phyloP scores from a whole-genome alignment of 164 flowering plant species.

The Sextonia rubra region DNA sequence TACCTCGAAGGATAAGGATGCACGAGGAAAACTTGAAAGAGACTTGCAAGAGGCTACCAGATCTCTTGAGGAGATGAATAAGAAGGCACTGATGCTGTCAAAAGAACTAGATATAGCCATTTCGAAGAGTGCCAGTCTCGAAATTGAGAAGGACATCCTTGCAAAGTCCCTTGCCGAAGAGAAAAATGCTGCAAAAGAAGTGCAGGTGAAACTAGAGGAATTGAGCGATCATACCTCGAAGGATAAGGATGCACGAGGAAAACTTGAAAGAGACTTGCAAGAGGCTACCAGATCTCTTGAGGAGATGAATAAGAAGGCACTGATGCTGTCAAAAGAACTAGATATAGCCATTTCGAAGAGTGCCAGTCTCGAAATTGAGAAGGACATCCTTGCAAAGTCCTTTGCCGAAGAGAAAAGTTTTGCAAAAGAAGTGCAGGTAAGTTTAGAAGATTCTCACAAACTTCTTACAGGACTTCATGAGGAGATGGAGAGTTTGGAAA shows the following conservation, averaged over 20 bases:
- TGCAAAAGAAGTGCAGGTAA: too few species aligned
- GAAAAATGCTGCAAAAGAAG: slow-evolving; percentile 44
- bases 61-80: slow-evolving; percentile 74
- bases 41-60: slow-evolving; percentile 71
- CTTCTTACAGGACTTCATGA: slow-evolving; percentile 60
- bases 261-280: slow-evolving; percentile 61
- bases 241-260: slow-evolving; percentile 52
- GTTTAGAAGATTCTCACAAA: slow-evolving; percentile 74
- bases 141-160: slow-evolving; percentile 54
- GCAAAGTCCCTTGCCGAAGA: slow-evolving; percentile 51
- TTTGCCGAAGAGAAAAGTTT: slow-evolving; percentile 37
- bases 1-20: slow-evolving; percentile 48
- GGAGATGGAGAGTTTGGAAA: slow-evolving; percentile 67
- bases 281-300: slow-evolving; percentile 72
- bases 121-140: slow-evolving; percentile 43
- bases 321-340: slow-evolving; percentile 53
- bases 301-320: slow-evolving; percentile 57
- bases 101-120: slow-evolving; percentile 51
- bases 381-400: slow-evolving; percentile 38
- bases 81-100: slow-evolving; percentile 46
- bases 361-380: slow-evolving; percentile 60
- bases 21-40: slow-evolving; percentile 45
- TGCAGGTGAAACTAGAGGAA: slow-evolving; percentile 46
- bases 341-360: slow-evolving; percentile 42
- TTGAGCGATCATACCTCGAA: slow-evolving; percentile 47